A percentile compares a stretch with the other conserved stretches of the same genome.
Evolutionary conservation across 495 filamentous ascomycete species (phyloP).

Genomic region (Daldinia vernicosa): DNA sequence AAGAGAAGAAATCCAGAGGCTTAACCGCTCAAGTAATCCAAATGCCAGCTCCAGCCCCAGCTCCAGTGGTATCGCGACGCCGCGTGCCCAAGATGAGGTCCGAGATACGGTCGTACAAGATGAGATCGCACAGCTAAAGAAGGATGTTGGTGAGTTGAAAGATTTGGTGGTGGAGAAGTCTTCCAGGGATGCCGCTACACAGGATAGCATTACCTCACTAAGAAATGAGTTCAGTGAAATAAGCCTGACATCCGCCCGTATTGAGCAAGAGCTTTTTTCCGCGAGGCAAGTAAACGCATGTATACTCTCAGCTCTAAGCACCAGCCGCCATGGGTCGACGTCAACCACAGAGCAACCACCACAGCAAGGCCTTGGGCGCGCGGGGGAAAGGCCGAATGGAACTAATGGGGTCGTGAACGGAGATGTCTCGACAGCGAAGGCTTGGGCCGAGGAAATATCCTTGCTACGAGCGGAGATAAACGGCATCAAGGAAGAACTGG

Average conservation of each 20-base stretch:
- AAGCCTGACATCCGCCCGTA: conserved; percentile 7
- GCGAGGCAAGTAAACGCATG: conserved; percentile 11
- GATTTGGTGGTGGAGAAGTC: no score
- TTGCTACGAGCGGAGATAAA: conserved; percentile 32
- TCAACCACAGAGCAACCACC: conserved; percentile 19
- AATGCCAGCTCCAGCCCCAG: conserved; percentile 24
- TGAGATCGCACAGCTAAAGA: conserved; percentile 41
- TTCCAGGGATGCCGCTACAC: no score
- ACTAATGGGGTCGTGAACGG: conserved; percentile 5
- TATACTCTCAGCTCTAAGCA: conserved; percentile 7
- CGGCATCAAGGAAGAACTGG: conserved; percentile 45
- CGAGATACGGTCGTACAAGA: no score
- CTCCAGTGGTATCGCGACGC: conserved; percentile 33
- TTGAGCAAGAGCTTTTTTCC: conserved; percentile 28
- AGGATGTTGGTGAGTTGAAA: no score
- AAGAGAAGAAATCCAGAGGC: conserved; percentile 45
- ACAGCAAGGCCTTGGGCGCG: background rate
- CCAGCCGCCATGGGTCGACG: background rate
- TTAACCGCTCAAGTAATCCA: conserved; percentile 47
- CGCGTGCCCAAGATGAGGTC: conserved; percentile 42
- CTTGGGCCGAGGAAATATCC: conserved; percentile 24
- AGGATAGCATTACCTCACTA: no score
- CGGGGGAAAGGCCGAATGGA: conserved; percentile 11
- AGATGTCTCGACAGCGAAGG: conserved; percentile 14
- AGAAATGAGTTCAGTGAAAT: no score